Percentiles rank a stretch among this genome's conserved stretches.
These are phyloP conservation scores for Rhypophila decipiens DNA, from an alignment of 495 filamentous ascomycete species.

Conservation along the genomic window DNA sequence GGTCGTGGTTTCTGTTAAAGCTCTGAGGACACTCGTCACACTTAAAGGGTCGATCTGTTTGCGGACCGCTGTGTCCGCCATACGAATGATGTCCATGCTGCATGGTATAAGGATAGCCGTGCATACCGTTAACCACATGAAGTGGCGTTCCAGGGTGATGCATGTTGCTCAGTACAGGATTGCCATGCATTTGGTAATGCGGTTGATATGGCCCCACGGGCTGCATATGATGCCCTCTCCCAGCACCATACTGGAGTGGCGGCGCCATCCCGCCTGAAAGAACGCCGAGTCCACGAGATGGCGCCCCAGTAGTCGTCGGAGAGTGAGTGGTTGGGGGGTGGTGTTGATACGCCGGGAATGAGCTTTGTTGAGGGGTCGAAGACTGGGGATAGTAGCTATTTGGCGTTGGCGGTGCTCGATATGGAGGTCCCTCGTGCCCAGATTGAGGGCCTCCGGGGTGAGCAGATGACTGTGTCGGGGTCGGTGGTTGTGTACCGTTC, in stretches of 20 bases:
- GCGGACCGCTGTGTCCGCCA: conserved; percentile 21
- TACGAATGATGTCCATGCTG: conserved; percentile 37
- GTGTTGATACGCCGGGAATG: conserved; percentile 47
- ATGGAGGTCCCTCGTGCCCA: conserved; percentile 34
- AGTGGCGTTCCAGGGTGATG: conserved; percentile 67
- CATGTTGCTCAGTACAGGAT: conserved; percentile 67
- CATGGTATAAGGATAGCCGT: conserved; percentile 38
- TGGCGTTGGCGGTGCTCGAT: conserved; percentile 54
- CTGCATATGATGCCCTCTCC: conserved; percentile 19
- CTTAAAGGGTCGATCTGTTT: conserved; percentile 79
- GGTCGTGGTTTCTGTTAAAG: conserved; percentile 95
- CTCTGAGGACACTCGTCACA: conserved; percentile 88
- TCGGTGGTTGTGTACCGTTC: conserved; percentile 48
- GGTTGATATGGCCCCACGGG: conserved; percentile 10
- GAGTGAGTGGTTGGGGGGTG: conserved; percentile 13
- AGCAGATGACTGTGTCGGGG: conserved; percentile 26
- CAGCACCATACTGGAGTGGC: conserved; percentile 17
- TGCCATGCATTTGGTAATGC: conserved; percentile 6
- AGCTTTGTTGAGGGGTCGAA: conserved; percentile 56
- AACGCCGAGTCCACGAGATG: conserved; percentile 34
- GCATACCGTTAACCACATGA: conserved; percentile 60
- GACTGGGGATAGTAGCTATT: conserved; percentile 49
- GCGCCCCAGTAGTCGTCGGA: conserved; percentile 6
- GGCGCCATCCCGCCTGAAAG: conserved; percentile 35
- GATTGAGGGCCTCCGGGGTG: not conserved